Base-by-base conservation (phyloP, 768 basidiomycete genomes). In the Obba rivulosa region DNA sequence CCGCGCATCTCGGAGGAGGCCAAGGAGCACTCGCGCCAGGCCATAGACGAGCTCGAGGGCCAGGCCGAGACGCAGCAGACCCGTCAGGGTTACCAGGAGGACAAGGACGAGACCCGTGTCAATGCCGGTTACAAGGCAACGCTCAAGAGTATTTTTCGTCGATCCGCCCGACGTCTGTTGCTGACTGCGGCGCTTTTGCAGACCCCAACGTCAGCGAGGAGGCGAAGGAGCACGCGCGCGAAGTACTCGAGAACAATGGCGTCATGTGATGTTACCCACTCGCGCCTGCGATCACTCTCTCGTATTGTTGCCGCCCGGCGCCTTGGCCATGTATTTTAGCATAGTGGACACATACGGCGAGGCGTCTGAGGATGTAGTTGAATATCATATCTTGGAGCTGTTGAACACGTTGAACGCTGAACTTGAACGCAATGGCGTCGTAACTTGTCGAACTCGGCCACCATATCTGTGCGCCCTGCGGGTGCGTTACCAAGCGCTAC, bases 1-100 rank as follows among this genome's bases (percentile, higher is more conserved):
- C 62, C 58, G 10, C 60, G 59, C 46, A 57, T 62, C 51, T 64
- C 63, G 2, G 58, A 62, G 0, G 61, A 64, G 53, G 62, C 63
- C 13, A 66, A 67, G 49, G 63, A 66, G 41, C 59, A 61, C 41
- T 60, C 62, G 3, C 60, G 60, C 16, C 49, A 57, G 39, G 52
- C 52, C 7, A 50, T 62, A 34, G 55, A 61, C 4, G 62, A 60
- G 43, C 55, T 57, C 50, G 52, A 53, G 38, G 10, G 20, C 10
- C 21, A 46, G 34, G 46, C 49, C 39, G 61, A 56, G 43, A 51
- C 56, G 5, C 46, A 56, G 48, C 46, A 46, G 23, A 34, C 54
- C 36, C 52, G 50, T 18, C 43, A 25, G 18, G 46, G 48, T 17
- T 45, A 51, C 18, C 45, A 56, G 13, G 43, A 49, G 13, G 46